Conservation (phyloP, 108 stramenopile species). For the Thalassiosira profunda region DNA sequence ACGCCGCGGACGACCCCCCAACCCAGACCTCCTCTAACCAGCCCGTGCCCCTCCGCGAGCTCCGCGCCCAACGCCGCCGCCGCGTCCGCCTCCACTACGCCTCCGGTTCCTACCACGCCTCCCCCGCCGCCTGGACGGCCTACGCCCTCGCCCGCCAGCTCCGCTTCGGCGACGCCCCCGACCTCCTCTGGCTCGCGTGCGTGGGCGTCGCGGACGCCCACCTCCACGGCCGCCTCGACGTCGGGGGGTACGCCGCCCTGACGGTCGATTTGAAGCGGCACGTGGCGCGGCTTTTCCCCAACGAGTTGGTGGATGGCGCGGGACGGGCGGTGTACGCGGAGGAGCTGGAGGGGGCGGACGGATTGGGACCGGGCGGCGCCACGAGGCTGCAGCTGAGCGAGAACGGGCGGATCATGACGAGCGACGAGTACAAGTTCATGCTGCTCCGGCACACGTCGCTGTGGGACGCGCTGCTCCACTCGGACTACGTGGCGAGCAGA, state of each 20-base stretch:
- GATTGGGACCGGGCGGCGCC: conserved; percentile 10
- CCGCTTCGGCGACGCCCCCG: conserved; percentile 68
- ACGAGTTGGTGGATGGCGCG: conserved; percentile 65
- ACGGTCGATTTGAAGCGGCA: conserved; percentile 56
- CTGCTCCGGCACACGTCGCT: conserved; percentile 79
- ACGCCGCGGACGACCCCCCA: not conserved
- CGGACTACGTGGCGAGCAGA: conserved; percentile 71
- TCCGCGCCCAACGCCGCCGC: conserved; percentile 66
- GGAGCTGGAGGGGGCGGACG: conserved; percentile 38
- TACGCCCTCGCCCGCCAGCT: conserved; percentile 68
- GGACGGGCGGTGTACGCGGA: conserved; percentile 76
- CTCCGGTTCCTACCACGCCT: conserved; percentile 69
- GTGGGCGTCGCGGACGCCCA: conserved; percentile 88
- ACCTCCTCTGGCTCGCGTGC: conserved; percentile 86
- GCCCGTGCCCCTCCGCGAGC: conserved; percentile 53
- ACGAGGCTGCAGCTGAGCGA: conserved; percentile 77
- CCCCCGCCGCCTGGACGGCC: conserved; percentile 73
- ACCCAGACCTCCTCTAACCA: not conserved
- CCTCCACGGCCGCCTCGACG: conserved; percentile 74
- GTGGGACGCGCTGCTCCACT: conserved; percentile 82
- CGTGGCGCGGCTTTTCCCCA: conserved; percentile 69
- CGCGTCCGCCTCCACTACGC: conserved; percentile 76
- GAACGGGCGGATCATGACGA: conserved; percentile 78
- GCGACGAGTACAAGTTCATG: conserved; percentile 82
- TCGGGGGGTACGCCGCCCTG: conserved; percentile 62